Evolutionary conservation across 2,329 filamentous ascomycete species (phyloP).

Genomic region (Diaporthe humulicola): DNA sequence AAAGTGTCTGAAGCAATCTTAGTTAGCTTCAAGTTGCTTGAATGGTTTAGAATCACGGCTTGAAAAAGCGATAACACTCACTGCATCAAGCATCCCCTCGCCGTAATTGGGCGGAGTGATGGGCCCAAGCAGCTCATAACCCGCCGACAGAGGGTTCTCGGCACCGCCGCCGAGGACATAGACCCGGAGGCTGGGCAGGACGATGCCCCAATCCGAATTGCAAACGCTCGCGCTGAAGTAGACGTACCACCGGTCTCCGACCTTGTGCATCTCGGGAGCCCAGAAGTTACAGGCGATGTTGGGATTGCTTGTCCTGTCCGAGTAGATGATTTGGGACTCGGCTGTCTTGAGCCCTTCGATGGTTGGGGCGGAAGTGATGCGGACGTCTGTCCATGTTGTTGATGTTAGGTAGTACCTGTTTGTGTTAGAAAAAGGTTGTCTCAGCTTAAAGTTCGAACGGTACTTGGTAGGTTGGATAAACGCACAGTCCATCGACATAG

Average conservation of each 20-base stretch:
- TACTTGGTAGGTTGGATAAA: neutral
- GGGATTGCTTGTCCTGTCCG: neutral
- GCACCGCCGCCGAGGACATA: neutral
- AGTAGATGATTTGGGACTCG: neutral
- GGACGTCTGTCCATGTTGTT: constrained; percentile 1
- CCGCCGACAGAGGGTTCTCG: neutral
- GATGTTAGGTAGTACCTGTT: neutral
- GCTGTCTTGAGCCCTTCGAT: neutral
- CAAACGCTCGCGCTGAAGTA: neutral
- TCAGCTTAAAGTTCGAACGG: neutral
- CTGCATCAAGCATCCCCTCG: neutral
- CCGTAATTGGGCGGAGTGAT: neutral
- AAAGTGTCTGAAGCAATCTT: neutral
- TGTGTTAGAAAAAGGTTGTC: neutral
- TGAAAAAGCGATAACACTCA: neutral
- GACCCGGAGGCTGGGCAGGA: neutral
- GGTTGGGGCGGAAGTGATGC: neutral
- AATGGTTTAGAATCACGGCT: too few species aligned
- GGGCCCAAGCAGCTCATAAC: neutral
- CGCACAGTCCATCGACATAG: neutral
- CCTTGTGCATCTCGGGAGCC: neutral
- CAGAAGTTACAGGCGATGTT: constrained; percentile 1
- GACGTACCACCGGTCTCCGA: neutral
- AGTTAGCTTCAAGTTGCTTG: neutral
- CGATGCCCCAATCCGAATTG: neutral